phyloP scores from a whole-genome alignment of 208 protist genomes.

The Trichomonas gallinae region DNA sequence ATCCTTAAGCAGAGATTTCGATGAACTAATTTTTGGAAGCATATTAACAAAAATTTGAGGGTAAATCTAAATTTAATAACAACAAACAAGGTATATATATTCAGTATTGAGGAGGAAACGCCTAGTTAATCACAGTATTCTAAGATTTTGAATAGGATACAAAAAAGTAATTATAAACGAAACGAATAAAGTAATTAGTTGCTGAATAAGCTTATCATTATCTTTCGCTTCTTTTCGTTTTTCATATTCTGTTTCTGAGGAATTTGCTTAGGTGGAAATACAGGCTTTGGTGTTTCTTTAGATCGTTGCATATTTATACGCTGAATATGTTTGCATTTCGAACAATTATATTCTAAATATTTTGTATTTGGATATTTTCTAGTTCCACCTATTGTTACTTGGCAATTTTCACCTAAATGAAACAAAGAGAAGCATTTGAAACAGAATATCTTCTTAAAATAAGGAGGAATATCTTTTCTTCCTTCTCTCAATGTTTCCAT shows the following conservation, averaged over 20 bases:
- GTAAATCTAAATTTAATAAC: too few species aligned
- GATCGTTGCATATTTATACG: neutral
- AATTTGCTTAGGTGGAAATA: neutral
- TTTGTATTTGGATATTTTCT: conserved; percentile 8
- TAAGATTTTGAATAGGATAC: too few species aligned
- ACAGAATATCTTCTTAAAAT: neutral
- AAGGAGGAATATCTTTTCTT: neutral
- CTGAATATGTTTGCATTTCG: neutral
- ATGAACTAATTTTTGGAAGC: too few species aligned
- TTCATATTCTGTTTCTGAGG: neutral
- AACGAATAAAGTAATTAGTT: too few species aligned
- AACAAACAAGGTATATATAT: too few species aligned
- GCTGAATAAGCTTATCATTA: neutral
- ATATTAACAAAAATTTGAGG: too few species aligned
- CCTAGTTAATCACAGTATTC: too few species aligned
- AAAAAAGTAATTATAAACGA: too few species aligned
- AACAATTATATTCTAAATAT: neutral
- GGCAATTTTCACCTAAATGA: neutral
- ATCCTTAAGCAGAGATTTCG: too few species aligned
- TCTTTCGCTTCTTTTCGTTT: neutral
- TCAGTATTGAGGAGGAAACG: too few species aligned
- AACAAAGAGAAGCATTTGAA: neutral
- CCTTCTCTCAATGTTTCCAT: neutral
- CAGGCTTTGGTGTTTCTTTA: neutral
- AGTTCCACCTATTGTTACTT: neutral